phyloP scores from a whole-genome alignment of 1,139 yeast genomes.

The Schwanniomyces etchellsii region DNA sequence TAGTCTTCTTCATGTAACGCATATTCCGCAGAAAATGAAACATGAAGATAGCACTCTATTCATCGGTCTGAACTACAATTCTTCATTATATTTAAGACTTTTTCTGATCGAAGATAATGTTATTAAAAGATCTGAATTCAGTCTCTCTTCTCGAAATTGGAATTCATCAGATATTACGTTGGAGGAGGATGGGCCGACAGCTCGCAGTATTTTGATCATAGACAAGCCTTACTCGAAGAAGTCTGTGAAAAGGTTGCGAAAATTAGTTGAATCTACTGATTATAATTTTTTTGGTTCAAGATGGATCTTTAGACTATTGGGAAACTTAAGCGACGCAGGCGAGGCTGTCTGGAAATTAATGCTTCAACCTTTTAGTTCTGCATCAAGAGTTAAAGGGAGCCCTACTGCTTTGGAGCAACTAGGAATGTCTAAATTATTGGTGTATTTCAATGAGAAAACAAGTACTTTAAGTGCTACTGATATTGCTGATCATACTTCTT shows the following conservation, averaged over 20 bases:
- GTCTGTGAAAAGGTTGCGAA: not conserved
- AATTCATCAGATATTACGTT: not conserved
- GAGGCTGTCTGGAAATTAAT: too few species aligned
- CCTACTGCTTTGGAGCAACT: not conserved
- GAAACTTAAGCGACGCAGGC: not conserved
- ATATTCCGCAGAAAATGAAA: not conserved
- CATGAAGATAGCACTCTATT: not conserved
- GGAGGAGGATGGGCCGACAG: not conserved
- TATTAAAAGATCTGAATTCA: not conserved
- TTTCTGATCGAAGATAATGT: too few species aligned
- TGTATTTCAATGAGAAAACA: not conserved
- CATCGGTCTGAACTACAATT: too few species aligned
- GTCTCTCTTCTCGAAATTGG: not conserved
- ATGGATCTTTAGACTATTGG: not conserved
- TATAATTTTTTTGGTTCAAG: too few species aligned
- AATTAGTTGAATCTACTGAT: not conserved
- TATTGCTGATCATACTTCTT: not conserved
- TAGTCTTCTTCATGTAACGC: not conserved
- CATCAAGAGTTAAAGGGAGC: not conserved
- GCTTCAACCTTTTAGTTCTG: too few species aligned
- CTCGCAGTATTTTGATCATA: not conserved
- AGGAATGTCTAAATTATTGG: not conserved
- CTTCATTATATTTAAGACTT: too few species aligned
- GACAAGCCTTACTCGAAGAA: not conserved
- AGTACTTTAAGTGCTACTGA: not conserved